Base-by-base conservation (phyloP, 2,329 filamentous ascomycete species). In the Dactylellina parvicollis region DNA sequence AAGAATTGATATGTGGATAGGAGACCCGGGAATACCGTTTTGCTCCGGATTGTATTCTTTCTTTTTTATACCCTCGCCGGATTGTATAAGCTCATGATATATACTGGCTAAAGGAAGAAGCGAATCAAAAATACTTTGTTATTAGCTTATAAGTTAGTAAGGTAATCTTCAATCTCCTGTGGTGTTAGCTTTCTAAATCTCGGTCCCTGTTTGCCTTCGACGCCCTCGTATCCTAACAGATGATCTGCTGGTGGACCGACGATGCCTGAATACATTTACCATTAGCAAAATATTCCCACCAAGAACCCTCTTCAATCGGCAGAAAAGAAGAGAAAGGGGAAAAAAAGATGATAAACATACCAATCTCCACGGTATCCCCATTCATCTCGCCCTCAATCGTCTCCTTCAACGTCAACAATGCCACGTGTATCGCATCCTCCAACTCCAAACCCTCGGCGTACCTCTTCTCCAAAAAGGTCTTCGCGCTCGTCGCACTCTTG, bases 351-450 rank as follows among this genome's bases (percentile, higher is more conserved):
- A 8, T 46, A n/a, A 30, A 81, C 88, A 81, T 83, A 92, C 92
- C 94, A 82, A 99, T 97, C 83, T 99, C 95, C 76, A 99, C 96
- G 30, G 94, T 97, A 81, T 98, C 93, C 75, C 94, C 94, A 78
- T 94, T 98, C 94, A 98, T 98, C 84, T 98, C 95, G 67, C 95
- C 95, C 84, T 98, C 94, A 80, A 99, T 99, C 67, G 95, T 97
- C 86, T 99, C 95, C 86, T 99, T 99, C 80, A 99, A 84, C 24
- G 95, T 99, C 81, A 99, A 85, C 62, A 99, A 86, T 73, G 95
- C 95, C 84, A 99, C 99, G 83, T 99, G 95, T 77, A 99, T 95
- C 8, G 95, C 95, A 82, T 99, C 95, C 83, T 99, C 95, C 75
- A 99, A 85, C 86, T 99, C 95, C 80, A 99, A 83, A 40, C 93